Evolutionary conservation across 495 filamentous ascomycete genomes (phyloP).

Genomic region (Neurospora tetrasperma): DNA sequence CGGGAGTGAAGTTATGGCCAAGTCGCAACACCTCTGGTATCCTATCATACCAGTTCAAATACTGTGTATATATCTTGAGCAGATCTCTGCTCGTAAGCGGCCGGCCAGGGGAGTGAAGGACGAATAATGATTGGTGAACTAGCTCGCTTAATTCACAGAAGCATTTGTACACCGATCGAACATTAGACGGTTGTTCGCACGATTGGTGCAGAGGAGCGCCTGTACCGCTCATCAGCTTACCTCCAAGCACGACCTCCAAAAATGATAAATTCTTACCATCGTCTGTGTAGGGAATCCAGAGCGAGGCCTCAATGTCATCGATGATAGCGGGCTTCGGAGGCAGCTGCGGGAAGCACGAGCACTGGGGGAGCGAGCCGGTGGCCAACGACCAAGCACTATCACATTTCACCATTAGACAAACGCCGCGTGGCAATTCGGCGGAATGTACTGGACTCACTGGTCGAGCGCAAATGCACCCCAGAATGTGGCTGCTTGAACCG

Average conservation of each 20-base stretch:
- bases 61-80: constrained; percentile 46
- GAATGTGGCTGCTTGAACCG: constrained; percentile 58
- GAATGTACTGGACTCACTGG: constrained; percentile 39
- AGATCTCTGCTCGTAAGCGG: constrained; percentile 48
- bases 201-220: constrained; percentile 37
- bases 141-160: constrained; percentile 59
- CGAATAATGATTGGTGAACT: constrained; percentile 53
- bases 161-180: constrained; percentile 48
- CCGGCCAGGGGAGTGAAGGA: constrained; percentile 50
- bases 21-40: constrained; percentile 49
- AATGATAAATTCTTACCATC: constrained; percentile 31
- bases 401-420: constrained; percentile 3
- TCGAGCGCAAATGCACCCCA: constrained; percentile 63
- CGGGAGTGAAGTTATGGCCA: constrained; percentile 48
- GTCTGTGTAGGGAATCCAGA: constrained; percentile 51
- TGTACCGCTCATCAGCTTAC: constrained; percentile 15
- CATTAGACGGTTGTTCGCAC: constrained; percentile 44
- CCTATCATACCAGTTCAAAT: constrained; percentile 50
- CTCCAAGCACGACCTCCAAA: neutral
- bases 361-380: constrained; percentile 53
- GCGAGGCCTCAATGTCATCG: constrained; percentile 40
- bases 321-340: constrained; percentile 48
- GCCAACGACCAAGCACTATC: constrained; percentile 53
- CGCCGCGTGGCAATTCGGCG: neutral
- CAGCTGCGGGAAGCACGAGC: constrained; percentile 44